phyloP scores from a whole-genome alignment of 2,329 filamentous ascomycete species.

The Phyllosticta paracitricarpa region DNA sequence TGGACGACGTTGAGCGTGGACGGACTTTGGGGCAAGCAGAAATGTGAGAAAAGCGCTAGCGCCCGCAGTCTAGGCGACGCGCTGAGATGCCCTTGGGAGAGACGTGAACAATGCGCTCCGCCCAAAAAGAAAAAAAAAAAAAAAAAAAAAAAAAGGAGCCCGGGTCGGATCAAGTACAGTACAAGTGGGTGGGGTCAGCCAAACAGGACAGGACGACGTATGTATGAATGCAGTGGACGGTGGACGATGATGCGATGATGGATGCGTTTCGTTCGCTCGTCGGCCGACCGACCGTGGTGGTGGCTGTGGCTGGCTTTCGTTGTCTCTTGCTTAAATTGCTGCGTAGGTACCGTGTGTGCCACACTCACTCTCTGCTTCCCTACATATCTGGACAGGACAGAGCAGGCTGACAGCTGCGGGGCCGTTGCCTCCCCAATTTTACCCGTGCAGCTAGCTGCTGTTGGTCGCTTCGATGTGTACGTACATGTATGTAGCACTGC shows the following conservation, averaged over 20 bases:
- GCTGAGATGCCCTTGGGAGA: not conserved
- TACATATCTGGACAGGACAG: not conserved
- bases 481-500: not conserved
- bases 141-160: not conserved
- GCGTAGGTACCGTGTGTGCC: not conserved
- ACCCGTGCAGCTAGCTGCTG: not conserved
- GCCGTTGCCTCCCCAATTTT: not conserved
- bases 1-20: conserved; percentile 16
- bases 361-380: no score
- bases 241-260: no score
- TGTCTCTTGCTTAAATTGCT: not conserved
- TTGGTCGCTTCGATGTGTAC: not conserved
- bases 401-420: not conserved
- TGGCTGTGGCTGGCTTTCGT: no score
- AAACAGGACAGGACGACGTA: not conserved
- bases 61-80: not conserved
- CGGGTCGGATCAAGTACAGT: not conserved
- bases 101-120: conserved; percentile 10
- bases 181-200: not conserved
- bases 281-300: no score
- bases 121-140: not conserved
- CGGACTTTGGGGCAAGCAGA: conserved; percentile 18
- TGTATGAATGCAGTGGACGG: no score
- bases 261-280: no score
- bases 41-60: conserved; percentile 14